These are phyloP conservation scores for Aspergillus floridensis DNA, from an alignment of 2,329 filamentous ascomycete genomes.

Conservation along the genomic window DNA sequence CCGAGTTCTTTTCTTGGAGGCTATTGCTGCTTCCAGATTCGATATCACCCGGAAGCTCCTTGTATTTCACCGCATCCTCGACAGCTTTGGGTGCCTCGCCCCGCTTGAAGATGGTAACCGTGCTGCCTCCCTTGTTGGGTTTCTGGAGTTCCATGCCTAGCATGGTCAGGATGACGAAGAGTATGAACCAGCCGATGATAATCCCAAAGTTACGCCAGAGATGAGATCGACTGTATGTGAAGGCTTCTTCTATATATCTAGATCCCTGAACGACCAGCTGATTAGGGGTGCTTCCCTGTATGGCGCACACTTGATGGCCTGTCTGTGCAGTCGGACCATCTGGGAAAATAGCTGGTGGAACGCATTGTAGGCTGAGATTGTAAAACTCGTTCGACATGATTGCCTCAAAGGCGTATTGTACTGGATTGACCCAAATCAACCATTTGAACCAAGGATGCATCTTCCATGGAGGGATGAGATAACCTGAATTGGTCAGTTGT, in stretches of 20 bases:
- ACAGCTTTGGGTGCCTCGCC: slow-evolving; percentile 61
- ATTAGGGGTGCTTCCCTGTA: slow-evolving; percentile 57
- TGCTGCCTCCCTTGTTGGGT: slow-evolving; percentile 76
- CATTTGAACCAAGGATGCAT: slow-evolving; percentile 65
- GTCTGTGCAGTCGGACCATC: slow-evolving; percentile 44
- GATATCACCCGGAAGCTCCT: slow-evolving; percentile 46
- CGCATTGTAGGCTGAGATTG: slow-evolving; percentile 54
- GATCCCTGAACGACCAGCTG: slow-evolving; percentile 53
- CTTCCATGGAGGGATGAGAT: slow-evolving; percentile 59
- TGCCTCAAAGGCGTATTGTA: slow-evolving; percentile 68
- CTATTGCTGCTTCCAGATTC: slow-evolving; percentile 44
- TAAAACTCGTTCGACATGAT: slow-evolving; percentile 71
- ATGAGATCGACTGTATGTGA: slow-evolving; percentile 55
- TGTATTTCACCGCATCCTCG: slow-evolving; percentile 55
- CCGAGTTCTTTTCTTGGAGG: slow-evolving; percentile 16
- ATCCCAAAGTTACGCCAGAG: slow-evolving; percentile 77
- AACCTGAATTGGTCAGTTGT: slow-evolving; percentile 45
- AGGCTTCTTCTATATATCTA: slow-evolving; percentile 56
- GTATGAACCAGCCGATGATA: slow-evolving; percentile 69
- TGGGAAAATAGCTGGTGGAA: slow-evolving; percentile 57
- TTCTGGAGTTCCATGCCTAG: slow-evolving; percentile 75
- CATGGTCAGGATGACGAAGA: slow-evolving; percentile 73
- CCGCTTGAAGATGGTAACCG: slow-evolving; percentile 72
- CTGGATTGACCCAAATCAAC: slow-evolving; percentile 64
- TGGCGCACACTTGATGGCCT: slow-evolving; percentile 58